phyloP scores from a whole-genome alignment of 2,329 filamentous ascomycete genomes.

The Ophiocordyceps australis region DNA sequence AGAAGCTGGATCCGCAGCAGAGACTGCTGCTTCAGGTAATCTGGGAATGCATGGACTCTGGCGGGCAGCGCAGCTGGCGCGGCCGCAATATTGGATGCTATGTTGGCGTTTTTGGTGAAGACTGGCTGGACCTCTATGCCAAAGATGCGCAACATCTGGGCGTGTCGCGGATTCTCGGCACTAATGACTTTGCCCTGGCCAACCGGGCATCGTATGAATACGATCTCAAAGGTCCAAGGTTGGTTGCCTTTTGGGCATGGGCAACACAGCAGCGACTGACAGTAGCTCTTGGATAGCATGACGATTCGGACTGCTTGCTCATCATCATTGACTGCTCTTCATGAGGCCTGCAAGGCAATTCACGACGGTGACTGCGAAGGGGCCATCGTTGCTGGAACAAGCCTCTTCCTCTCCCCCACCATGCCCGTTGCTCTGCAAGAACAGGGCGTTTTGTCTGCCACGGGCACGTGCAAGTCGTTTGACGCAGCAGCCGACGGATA shows the following conservation, averaged over 20 bases:
- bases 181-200: conserved; percentile 9
- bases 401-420: conserved; percentile 10
- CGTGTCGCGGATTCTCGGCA: conserved; percentile 7
- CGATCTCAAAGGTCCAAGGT: conserved; percentile 14
- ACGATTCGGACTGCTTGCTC: conserved; percentile 20
- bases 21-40: conserved; percentile 10
- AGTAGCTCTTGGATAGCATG: conserved; percentile 4
- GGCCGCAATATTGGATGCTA: conserved; percentile 10
- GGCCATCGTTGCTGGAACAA: conserved; percentile 13
- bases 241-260: conserved; percentile 1
- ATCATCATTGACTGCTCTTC: conserved; percentile 14
- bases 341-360: conserved; percentile 15
- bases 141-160: conserved; percentile 6
- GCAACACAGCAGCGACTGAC: background rate
- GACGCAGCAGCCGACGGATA: conserved; percentile 29
- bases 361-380: conserved; percentile 7
- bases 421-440: conserved; percentile 3
- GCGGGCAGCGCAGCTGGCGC: conserved; percentile 8
- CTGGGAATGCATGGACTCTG: conserved; percentile 9
- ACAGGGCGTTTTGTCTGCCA: conserved; percentile 15
- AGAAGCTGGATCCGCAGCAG: conserved; percentile 12
- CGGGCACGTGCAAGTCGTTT: conserved; percentile 16
- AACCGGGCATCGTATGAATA: conserved; percentile 15
- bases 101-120: conserved; percentile 12
- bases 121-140: conserved; percentile 7